Base-by-base conservation (phyloP, 768 basidiomycete genomes). In the Hebeloma cylindrosporum region DNA sequence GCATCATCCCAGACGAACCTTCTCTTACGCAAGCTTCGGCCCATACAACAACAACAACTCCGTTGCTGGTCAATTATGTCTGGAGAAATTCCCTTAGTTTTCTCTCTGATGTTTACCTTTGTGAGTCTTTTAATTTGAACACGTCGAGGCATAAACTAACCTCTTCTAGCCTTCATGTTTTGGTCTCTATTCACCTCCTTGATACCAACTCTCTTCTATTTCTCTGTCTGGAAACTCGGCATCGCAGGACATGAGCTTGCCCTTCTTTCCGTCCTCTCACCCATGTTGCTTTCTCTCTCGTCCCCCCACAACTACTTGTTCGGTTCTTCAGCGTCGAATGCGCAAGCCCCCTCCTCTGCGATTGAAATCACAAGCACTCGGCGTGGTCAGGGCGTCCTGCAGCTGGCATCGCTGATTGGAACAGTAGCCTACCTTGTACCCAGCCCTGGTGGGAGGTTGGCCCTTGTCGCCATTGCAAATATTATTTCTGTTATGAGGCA, bases 171-270 rank as follows among this genome's bases (percentile, higher is more conserved):
- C 3, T 90, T 83, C 58, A 69, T 86, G 13, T 89, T 85, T 63
- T 91, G 88, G 87, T 87, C 90, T 1, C 74, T 88, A 36, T 81
- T 88, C 60, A 93, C 92, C 1, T 75, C 81, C 3, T 78, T 93
- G 14, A 77, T 84, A 5, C 83, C 85, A 1, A 82, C 87, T 3
- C 71, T 94, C 3, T 94, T 94, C 69, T 94, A 93, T 66, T 94
- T 91, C 68, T 92, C 88, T 18, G 81, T 95, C 14, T 93, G 92
- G 92, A 78, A 90, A 59, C 81, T 93, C 13, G 89, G 86, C 20
- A 74, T 94, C 22, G 80, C 87, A 8, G 93, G 93, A 4, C 79
- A 84, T 26, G 93, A 95, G 59, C 71, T 89, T 11, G 78, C 90
- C 0, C 66, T 91, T 3, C 68, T 93, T 7, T 75, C 78, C 6